A percentile compares a stretch with the other conserved stretches of the same genome.
Evolutionary conservation across 345 rosid genomes (phyloP).

Genomic region (Nephelium lappaceum): DNA sequence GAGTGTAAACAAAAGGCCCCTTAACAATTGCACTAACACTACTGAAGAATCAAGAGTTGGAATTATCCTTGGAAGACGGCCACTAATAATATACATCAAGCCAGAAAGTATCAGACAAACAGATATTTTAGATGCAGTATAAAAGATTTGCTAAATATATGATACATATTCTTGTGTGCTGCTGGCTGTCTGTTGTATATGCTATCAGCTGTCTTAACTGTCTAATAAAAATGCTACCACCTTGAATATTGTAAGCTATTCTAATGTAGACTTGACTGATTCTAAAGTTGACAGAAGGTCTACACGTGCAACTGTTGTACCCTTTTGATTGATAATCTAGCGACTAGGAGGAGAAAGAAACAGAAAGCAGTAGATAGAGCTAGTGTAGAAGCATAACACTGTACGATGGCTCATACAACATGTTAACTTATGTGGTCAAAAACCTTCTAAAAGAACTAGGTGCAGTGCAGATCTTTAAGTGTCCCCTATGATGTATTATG

Average conservation of each 20-base stretch:
- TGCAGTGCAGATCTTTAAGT: not conserved
- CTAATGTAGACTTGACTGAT: not conserved
- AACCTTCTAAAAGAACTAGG: not conserved
- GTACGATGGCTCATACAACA: not conserved
- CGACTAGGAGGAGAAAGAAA: not conserved
- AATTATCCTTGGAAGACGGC: not conserved
- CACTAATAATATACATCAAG: not conserved
- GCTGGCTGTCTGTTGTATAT: not conserved
- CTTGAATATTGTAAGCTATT: not conserved
- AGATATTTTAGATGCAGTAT: no score
- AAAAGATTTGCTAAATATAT: no score
- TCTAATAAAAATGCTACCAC: no score
- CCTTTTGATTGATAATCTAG: not conserved
- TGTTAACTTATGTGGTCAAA: not conserved
- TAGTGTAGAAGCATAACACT: not conserved
- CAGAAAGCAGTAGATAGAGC: not conserved
- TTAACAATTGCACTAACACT: not conserved
- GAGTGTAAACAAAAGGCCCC: no score
- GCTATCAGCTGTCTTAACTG: no score
- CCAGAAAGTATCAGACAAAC: no score
- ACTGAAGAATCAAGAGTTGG: constrained; percentile 12
- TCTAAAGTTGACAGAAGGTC: not conserved
- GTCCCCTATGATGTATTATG: not conserved
- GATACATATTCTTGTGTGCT: not conserved
- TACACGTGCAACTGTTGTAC: not conserved